phyloP scores from a whole-genome alignment of 2,329 filamentous ascomycete genomes.

The Sporothrix pseudoabietina region DNA sequence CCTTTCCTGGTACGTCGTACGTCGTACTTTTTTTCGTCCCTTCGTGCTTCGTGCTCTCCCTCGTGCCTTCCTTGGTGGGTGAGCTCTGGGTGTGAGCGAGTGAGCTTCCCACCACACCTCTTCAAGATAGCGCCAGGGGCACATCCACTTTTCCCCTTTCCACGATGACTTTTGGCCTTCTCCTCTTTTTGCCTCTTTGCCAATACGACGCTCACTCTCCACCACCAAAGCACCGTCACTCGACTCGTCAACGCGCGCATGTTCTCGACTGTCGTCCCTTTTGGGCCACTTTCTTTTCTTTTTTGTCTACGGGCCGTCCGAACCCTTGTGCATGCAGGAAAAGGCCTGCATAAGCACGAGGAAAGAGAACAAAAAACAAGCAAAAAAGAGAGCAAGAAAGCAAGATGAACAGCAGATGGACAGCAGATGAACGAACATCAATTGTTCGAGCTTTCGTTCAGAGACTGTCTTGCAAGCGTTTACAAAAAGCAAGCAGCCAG shows the following conservation, averaged over 20 bases:
- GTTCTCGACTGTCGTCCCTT: background rate
- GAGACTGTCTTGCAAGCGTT: background rate
- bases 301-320: slow-evolving; percentile 5
- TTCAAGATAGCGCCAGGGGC: slow-evolving; percentile 26
- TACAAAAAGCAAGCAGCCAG: background rate
- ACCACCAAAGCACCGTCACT: background rate
- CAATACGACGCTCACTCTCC: slow-evolving; percentile 17
- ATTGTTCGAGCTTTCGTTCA: background rate
- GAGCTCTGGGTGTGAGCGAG: background rate
- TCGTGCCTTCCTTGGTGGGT: background rate
- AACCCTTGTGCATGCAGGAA: slow-evolving; percentile 14
- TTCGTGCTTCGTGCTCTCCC: slow-evolving; percentile 8
- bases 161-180: background rate
- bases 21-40: no score
- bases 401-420: background rate
- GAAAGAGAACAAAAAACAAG: background rate
- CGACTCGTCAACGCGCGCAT: slow-evolving; percentile 16
- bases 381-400: background rate
- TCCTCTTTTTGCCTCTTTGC: background rate
- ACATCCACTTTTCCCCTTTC: slow-evolving; percentile 13
- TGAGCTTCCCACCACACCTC: background rate
- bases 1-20: background rate
- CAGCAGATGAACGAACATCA: no score
- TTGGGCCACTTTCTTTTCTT: background rate
- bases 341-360: background rate